Conservation (phyloP, 1,284 basidiomycete genomes). For the Naganishia cerealis region DNA sequence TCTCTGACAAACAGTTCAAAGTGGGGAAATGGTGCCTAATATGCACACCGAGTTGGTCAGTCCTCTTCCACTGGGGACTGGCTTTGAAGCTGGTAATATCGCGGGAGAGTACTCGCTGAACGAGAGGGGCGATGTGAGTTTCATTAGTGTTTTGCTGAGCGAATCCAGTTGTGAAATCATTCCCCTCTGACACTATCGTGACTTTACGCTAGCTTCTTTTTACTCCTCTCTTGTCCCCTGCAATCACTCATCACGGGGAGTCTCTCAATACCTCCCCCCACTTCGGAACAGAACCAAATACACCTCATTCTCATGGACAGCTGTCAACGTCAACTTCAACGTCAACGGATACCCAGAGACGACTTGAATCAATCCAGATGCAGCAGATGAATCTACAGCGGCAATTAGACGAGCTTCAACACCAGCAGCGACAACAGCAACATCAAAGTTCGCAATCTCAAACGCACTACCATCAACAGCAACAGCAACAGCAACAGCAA, state of each 20-base stretch:
- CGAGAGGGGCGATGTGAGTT: constrained; percentile 41
- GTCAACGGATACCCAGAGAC: constrained; percentile 34
- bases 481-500: constrained; percentile 39
- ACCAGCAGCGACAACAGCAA: constrained; percentile 41
- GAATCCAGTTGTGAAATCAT: not conserved
- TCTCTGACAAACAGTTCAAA: constrained; percentile 41
- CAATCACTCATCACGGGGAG: constrained; percentile 38
- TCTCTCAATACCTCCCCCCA: constrained; percentile 43
- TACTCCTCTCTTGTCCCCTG: constrained; percentile 48
- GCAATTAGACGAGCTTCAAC: constrained; percentile 36
- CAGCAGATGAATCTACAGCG: constrained; percentile 51
- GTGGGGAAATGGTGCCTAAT: constrained; percentile 48
- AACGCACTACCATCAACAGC: constrained; percentile 10
- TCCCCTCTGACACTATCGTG: not conserved
- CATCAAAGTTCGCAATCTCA: constrained; percentile 57
- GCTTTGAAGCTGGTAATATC: constrained; percentile 8
- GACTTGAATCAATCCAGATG: constrained; percentile 49
- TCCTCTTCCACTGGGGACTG: constrained; percentile 49
- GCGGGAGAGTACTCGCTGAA: constrained; percentile 43
- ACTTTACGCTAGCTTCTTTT: constrained; percentile 39
- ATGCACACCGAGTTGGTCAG: constrained; percentile 46
- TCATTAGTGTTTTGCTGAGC: not conserved
- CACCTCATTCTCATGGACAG: constrained; percentile 2
- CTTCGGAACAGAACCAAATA: not conserved
- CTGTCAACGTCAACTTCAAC: constrained; percentile 29